Evolutionary conservation across 2,329 filamentous ascomycete genomes (phyloP), one percentile per base, ranked within the genome.

Genomic region (Penicillium sp.): DNA sequence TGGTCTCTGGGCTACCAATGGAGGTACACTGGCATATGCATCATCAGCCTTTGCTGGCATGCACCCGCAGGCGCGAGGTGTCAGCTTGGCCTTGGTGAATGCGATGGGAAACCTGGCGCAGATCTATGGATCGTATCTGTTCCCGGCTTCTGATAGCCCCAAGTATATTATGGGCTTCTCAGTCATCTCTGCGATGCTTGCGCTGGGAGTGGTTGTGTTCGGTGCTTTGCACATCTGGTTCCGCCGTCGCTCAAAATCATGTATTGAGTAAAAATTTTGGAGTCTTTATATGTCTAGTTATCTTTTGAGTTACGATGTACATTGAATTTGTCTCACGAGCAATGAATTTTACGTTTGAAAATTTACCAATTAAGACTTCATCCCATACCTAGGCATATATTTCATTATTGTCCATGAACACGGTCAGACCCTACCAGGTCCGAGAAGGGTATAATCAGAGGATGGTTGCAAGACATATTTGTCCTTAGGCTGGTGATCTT

Each of bases 1-100:
- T 1, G 83, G 81, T 0, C 72, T 85, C 0, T 84, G 81, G 82
- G 73, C 79, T 0, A 78, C 79, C 1, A 84, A 85, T 62, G 81
- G 78, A 1, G 74, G 81, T 2, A 74, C 78, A 0, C 72, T 86
- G 19, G 77, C 81, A 0, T 85, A 81, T 55, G 80, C 80, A 0
- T 80, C 81, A 3, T 79, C 80, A 0, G 81, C 80, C 0, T 84
- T 85, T 63, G 76, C 76, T 1, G 67, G 71, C 19, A 79, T 84
- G 76, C 72, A 74, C 21, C 76, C 75, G 0, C 81, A 84, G 60
- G 77, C 78, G 3, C 69, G 82, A n/a, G 82, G 77, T 14, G 77
- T 85, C n/a, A 75, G 75, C 3, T 67, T 85, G 22, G 82, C 81
- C 1, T 66, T 84, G 10, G 78, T 84, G 39, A 84, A 84, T 60